phyloP scores from a whole-genome alignment of 2,329 filamentous ascomycete species.

The Fusarium humuli region DNA sequence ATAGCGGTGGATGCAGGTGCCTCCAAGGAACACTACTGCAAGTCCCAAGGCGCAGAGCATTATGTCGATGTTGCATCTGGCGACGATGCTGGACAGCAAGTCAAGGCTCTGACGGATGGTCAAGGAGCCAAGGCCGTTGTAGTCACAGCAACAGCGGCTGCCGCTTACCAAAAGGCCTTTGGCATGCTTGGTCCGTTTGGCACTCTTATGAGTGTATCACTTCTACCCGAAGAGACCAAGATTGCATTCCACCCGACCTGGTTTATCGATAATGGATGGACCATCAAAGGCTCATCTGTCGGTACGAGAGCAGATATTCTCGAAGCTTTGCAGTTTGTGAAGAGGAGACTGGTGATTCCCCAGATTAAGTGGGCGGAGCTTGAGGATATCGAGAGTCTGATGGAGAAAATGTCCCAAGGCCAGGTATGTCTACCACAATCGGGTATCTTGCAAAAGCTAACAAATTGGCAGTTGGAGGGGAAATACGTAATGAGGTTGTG shows the following conservation, averaged over 20 bases:
- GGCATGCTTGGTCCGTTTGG: constrained; percentile 49
- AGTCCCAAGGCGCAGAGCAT: constrained; percentile 51
- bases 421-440: constrained; percentile 6
- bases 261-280: constrained; percentile 52
- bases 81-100: constrained; percentile 13
- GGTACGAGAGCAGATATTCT: constrained; percentile 54
- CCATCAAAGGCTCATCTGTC: constrained; percentile 51
- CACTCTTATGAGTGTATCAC: constrained; percentile 55
- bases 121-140: constrained; percentile 46
- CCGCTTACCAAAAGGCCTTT: constrained; percentile 52
- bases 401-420: constrained; percentile 33
- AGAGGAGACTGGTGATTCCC: constrained; percentile 26
- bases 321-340: constrained; percentile 57
- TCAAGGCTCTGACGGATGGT: constrained; percentile 29
- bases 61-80: constrained; percentile 51
- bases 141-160: constrained; percentile 47
- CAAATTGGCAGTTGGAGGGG: constrained; percentile 1
- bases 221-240: constrained; percentile 45
- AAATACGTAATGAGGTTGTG: constrained; percentile 38
- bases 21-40: constrained; percentile 48
- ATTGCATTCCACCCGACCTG: constrained; percentile 51
- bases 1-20: constrained; percentile 54
- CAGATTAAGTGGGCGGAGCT: constrained; percentile 25
- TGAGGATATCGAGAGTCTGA: constrained; percentile 29
- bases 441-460: not conserved